These are phyloP conservation scores for Nitzschia sp. DNA, from an alignment of 108 stramenopile genomes.

Conservation along the genomic window DNA sequence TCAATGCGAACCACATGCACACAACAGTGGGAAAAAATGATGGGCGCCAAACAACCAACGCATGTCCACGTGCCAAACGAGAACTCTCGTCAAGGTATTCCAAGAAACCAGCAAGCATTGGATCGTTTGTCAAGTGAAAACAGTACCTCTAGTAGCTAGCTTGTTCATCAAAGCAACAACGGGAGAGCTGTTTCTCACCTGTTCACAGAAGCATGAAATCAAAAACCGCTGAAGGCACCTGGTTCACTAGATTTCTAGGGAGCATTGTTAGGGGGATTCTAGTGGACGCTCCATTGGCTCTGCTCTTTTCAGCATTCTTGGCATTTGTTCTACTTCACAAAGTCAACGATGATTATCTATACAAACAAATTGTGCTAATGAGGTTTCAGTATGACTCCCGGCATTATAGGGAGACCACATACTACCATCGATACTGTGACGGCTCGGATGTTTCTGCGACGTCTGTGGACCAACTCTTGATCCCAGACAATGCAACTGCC, in stretches of 20 bases:
- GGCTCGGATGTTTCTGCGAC: constrained; percentile 43
- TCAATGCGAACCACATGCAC: too few species aligned
- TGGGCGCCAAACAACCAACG: too few species aligned
- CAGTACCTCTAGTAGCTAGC: too few species aligned
- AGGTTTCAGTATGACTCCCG: constrained; percentile 26
- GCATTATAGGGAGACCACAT: constrained; percentile 38
- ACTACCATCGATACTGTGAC: constrained; percentile 47
- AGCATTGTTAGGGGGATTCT: background rate
- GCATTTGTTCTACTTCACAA: constrained; percentile 23
- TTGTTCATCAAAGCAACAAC: too few species aligned
- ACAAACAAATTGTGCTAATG: constrained; percentile 41
- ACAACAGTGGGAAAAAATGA: too few species aligned
- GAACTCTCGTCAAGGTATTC: too few species aligned
- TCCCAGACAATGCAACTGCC: constrained; percentile 6
- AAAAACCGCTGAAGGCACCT: too few species aligned
- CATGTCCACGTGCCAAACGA: too few species aligned
- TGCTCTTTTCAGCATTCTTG: constrained; percentile 21
- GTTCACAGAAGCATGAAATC: too few species aligned
- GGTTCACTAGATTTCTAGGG: background rate
- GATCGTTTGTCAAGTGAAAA: too few species aligned
- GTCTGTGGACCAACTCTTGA: constrained; percentile 25
- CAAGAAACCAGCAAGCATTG: too few species aligned
- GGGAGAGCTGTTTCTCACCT: too few species aligned
- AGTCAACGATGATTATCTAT: constrained; percentile 45
- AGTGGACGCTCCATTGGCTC: constrained; percentile 1